phyloP scores from a whole-genome alignment of 805 yeast species.

The Barnettozyma salicaria region DNA sequence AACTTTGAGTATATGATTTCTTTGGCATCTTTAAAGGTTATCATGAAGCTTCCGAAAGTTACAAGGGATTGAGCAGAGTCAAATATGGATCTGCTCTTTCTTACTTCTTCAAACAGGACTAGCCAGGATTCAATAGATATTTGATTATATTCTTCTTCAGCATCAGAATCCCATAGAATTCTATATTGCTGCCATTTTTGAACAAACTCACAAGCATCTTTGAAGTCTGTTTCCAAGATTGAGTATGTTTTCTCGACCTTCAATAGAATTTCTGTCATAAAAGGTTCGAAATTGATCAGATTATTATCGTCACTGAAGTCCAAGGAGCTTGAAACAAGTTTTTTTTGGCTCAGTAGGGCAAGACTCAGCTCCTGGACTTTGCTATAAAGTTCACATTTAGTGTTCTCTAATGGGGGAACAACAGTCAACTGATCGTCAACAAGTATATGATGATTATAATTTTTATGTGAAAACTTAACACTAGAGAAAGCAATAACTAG shows the following conservation, averaged over 20 bases:
- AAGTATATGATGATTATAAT: constrained; percentile 30
- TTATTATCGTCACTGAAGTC: constrained; percentile 7
- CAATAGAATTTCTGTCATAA: constrained; percentile 3
- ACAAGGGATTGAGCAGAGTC: constrained; percentile 41
- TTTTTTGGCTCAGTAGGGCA: constrained; percentile 25
- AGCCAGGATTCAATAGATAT: constrained; percentile 45
- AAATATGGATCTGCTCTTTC: constrained; percentile 38
- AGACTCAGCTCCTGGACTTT: constrained; percentile 23
- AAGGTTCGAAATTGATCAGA: constrained; percentile 8
- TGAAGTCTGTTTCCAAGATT: constrained; percentile 31
- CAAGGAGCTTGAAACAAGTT: constrained; percentile 21
- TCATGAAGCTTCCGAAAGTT: constrained; percentile 35
- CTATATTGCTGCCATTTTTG: constrained; percentile 51
- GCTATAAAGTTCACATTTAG: constrained; percentile 30
- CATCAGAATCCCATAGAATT: constrained; percentile 51
- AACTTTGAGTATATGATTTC: constrained; percentile 45
- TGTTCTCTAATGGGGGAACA: constrained; percentile 34
- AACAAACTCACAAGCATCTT: constrained; percentile 33
- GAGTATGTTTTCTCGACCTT: constrained; percentile 20
- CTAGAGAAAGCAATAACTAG: constrained; percentile 27
- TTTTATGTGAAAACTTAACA: constrained; percentile 2
- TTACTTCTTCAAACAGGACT: constrained; percentile 37
- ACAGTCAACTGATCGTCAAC: constrained; percentile 33
- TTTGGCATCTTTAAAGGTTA: constrained; percentile 51
- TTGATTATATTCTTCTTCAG: constrained; percentile 33